phyloP scores from a whole-genome alignment of 371 early-diverging fungal species.

The Actinomortierella ambigua region DNA sequence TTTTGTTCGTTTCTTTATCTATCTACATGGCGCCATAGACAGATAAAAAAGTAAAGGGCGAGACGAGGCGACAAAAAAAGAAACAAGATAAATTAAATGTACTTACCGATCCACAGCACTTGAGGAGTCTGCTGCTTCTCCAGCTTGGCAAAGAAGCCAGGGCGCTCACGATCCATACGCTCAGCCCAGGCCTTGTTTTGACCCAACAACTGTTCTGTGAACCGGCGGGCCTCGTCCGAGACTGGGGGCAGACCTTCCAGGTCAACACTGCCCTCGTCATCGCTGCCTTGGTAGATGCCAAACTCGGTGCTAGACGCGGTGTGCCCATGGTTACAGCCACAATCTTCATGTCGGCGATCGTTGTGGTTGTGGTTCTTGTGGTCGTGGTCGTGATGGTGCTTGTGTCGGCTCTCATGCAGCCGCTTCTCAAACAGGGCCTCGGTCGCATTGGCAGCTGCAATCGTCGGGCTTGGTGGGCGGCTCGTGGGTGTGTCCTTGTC shows the following conservation, averaged over 20 bases:
- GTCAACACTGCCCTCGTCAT: constrained; percentile 10
- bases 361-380: constrained; percentile 5
- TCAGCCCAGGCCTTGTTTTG: constrained; percentile 42
- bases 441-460: constrained; percentile 23
- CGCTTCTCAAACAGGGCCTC: constrained; percentile 25
- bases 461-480: constrained; percentile 21
- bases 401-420: constrained; percentile 5
- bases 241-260: constrained; percentile 18
- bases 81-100: too few relatives aligned
- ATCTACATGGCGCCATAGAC: too few relatives aligned
- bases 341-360: neutral
- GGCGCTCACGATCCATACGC: constrained; percentile 35
- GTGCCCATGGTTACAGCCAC: constrained; percentile 2
- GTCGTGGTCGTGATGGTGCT: neutral
- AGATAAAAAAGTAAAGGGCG: too few relatives aligned
- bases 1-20: neutral
- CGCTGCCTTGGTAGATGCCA: constrained; percentile 3
- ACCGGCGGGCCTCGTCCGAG: constrained; percentile 35
- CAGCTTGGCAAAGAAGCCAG: constrained; percentile 60
- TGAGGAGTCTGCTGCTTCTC: constrained; percentile 81
- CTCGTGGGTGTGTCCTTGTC: constrained; percentile 12
- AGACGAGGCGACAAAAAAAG: neutral
- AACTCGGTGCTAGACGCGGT: neutral
- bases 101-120: constrained; percentile 84
- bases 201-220: constrained; percentile 26